Evolutionary conservation across 1,139 yeast genomes (phyloP), one percentile per base, ranked within the genome.

Genomic region (Saccharomyces hybrid): DNA sequence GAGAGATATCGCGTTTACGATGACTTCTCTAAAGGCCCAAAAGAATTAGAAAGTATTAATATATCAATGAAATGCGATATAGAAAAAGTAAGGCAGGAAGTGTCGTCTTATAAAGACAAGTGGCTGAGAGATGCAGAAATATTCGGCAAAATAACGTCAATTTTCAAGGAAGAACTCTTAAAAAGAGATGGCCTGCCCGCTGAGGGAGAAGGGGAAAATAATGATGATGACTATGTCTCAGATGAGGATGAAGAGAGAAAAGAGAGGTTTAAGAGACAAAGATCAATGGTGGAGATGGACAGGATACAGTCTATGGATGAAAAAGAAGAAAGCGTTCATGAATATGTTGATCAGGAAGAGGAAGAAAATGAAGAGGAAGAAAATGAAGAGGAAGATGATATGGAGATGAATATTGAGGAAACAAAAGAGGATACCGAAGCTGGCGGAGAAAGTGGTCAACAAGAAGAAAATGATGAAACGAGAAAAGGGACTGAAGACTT

Each of bases 111-210:
- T 48, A 66, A 66, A 50, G 55, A 57, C 3, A 64, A 64, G 50
- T 68, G 71, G 71, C 29, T 61, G 32, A 61, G 64, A 41, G 68
- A 67, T 58, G 69, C 69, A 2, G 63, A 62, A 9, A 57, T 67
- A 9, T 64, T 67, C 47, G 55, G 59, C 5, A 65, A 62, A 42
- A 61, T 68, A 16, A 59, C 68, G 0, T 54, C 59, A 4, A 55
- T 64, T 1, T 55, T 68, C 25, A 62, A 61, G 47, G 67, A 60
- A 8, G 70, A 65, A 52, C 53, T 66, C 26, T 8, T 13, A 29
- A 29, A 31, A 53, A 28, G 27, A 51, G 47, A 27, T 27, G 29
- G 19, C 14, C 23, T 44, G 23, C 47, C 14, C 28, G 13, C 8
- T 23, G 47, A 44, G 47, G 47, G 29, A 26, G 52, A 41, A 23